These are phyloP conservation scores for Gyromitra esculenta DNA, from an alignment of 2,329 filamentous ascomycete genomes.

Conservation along the genomic window DNA sequence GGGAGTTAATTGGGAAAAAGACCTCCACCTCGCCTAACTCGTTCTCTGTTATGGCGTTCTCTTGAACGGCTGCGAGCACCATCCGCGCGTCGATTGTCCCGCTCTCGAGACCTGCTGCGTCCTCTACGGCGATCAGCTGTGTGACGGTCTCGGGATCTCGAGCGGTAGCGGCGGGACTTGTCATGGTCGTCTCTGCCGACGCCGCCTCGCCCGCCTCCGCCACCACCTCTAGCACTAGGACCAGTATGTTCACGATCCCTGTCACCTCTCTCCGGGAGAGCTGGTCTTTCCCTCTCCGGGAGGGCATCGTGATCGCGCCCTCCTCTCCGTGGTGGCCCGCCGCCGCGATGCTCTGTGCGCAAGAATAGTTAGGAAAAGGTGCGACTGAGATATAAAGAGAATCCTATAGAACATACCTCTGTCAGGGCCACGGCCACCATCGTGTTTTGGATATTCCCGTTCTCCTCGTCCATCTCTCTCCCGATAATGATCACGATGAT, in stretches of 20 bases:
- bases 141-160: slow-evolving; percentile 43
- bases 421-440: slow-evolving; percentile 28
- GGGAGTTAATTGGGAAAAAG: not conserved
- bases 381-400: not conserved
- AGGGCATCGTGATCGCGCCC: slow-evolving; percentile 39
- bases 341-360: slow-evolving; percentile 25
- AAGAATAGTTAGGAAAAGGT: not conserved
- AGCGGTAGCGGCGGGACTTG: slow-evolving; percentile 43
- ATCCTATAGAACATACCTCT: slow-evolving; percentile 24
- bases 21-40: slow-evolving; percentile 30
- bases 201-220: slow-evolving; percentile 12
- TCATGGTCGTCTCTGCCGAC: slow-evolving; percentile 21
- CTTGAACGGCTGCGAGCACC: slow-evolving; percentile 32
- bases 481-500: slow-evolving; percentile 44
- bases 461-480: slow-evolving; percentile 48
- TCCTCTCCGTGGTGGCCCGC: slow-evolving; percentile 26
- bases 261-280: slow-evolving; percentile 36
- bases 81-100: slow-evolving; percentile 24
- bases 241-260: slow-evolving; percentile 40
- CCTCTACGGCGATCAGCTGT: slow-evolving; percentile 32
- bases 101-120: slow-evolving; percentile 33
- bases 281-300: slow-evolving; percentile 34
- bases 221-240: slow-evolving; percentile 14
- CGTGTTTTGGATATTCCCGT: slow-evolving; percentile 31
- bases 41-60: slow-evolving; percentile 32